Base-by-base conservation (phyloP, 176 grass and related monocot genomes). In the Eleusine coracana region DNA sequence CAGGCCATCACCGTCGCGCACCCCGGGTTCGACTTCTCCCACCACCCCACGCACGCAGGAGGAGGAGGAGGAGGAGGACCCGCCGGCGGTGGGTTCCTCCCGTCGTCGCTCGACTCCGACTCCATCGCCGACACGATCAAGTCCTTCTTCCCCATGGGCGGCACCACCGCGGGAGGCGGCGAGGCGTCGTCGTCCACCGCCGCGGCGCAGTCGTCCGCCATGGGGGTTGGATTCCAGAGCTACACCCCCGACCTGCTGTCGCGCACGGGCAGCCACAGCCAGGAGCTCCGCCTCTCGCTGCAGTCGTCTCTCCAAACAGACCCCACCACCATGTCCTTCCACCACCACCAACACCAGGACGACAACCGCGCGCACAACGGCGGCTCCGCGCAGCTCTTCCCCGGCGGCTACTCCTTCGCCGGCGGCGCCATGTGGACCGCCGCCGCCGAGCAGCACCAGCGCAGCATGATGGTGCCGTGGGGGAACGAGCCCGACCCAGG, bases 111-210 rank as follows among this genome's bases (percentile, higher is more conserved):
- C 68, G 93, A 99, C 85, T 92, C 97, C 17, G 93, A 99, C 68
- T 85, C 91, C 67, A 96, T 99, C 61, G 93, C 93, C 0, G 97
- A 99, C 87, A 99, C 97, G 52, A 99, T 99, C 91, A 96, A 96
- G 82, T 99, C 97, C 0, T 99, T 99, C 83, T 99, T 99, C 63
- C 97, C 97, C 41, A 84, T 96, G 77, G 92, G 71, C 20, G 91
- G 91, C 70, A 75, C 89, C 70, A 75, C 89, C 73, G 78, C 88
- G 65, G 69, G 44, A 0, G 79, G 78, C 9, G 63, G 85, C 0
- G 89, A 82, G 23, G 73, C 83, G 0, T 86, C 90, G 51, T 81
- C 88, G 15, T 80, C 93, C 42, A 84, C 83, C 3, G 86, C 89
- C 8, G 66, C 81, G 14, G 84, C 84, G 41, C 86, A 90, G 3